Evolutionary conservation across 2,329 filamentous ascomycete species (phyloP).

Genomic region (Sclerotinia subarctica): DNA sequence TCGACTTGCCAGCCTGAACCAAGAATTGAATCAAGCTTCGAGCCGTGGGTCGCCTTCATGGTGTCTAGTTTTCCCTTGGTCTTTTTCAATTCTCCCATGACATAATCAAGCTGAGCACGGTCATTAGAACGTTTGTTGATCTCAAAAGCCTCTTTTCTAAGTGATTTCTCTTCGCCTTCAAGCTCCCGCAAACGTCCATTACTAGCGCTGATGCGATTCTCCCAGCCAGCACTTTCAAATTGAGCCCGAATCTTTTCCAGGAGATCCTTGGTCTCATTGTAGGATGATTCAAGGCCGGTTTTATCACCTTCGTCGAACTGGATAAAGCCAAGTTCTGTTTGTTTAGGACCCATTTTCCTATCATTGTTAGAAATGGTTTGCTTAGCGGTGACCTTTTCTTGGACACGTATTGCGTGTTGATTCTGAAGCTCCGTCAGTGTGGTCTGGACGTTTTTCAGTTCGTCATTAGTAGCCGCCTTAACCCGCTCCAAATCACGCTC

Average conservation of each 20-base stretch:
- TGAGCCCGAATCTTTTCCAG: constrained; percentile 62
- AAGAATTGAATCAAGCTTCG: constrained; percentile 64
- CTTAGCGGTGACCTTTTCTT: constrained; percentile 71
- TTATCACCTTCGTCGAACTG: constrained; percentile 82
- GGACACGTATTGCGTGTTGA: constrained; percentile 66
- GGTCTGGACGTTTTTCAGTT: constrained; percentile 69
- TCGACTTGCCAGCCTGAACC: constrained; percentile 65
- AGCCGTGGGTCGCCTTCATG: constrained; percentile 69
- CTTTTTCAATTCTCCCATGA: constrained; percentile 75
- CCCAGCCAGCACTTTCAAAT: constrained; percentile 63
- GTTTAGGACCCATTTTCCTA: constrained; percentile 61
- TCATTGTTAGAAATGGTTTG: constrained; percentile 73
- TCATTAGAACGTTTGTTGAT: constrained; percentile 78
- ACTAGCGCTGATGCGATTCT: constrained; percentile 64
- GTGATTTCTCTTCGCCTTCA: constrained; percentile 67
- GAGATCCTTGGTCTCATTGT: constrained; percentile 63
- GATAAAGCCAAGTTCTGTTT: constrained; percentile 68
- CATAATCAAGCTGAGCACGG: constrained; percentile 76
- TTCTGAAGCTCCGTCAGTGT: constrained; percentile 71
- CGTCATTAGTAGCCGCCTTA: constrained; percentile 69
- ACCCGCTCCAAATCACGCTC: constrained; percentile 72
- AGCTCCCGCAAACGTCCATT: constrained; percentile 64
- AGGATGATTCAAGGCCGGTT: constrained; percentile 70
- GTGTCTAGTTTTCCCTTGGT: constrained; percentile 73
- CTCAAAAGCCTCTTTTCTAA: constrained; percentile 79